These are phyloP conservation scores for Neurospora tetraspora DNA, from an alignment of 495 filamentous ascomycete genomes.

Conservation along the genomic window DNA sequence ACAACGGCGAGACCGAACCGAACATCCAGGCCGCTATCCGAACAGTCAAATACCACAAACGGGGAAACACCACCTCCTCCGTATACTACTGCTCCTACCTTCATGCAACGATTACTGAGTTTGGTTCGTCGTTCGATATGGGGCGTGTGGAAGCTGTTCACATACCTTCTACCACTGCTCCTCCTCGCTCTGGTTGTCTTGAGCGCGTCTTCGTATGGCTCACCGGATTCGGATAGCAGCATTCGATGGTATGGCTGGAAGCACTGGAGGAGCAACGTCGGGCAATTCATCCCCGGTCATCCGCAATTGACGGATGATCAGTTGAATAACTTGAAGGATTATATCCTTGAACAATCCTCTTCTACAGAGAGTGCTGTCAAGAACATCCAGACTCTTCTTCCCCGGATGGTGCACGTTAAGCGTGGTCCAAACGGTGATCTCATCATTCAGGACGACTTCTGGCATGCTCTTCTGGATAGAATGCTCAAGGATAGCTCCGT, in stretches of 20 bases:
- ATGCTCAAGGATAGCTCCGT: constrained; percentile 24
- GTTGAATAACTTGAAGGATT: constrained; percentile 12
- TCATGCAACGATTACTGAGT: background rate
- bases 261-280: constrained; percentile 10
- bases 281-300: constrained; percentile 12
- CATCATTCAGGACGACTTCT: constrained; percentile 43
- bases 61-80: background rate
- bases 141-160: background rate
- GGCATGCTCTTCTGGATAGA: constrained; percentile 37
- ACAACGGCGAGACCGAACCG: background rate
- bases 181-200: background rate
- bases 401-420: constrained; percentile 26
- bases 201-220: background rate
- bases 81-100: background rate
- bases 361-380: constrained; percentile 12
- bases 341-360: constrained; percentile 4
- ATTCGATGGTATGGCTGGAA: constrained; percentile 14
- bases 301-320: constrained; percentile 11
- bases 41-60: background rate
- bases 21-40: background rate
- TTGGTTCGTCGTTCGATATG: background rate
- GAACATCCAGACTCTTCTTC: constrained; percentile 22
- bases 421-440: constrained; percentile 29
- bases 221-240: background rate
- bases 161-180: background rate